Base-by-base conservation (phyloP, 1,284 basidiomycete species). In the Coniferiporia weirii region DNA sequence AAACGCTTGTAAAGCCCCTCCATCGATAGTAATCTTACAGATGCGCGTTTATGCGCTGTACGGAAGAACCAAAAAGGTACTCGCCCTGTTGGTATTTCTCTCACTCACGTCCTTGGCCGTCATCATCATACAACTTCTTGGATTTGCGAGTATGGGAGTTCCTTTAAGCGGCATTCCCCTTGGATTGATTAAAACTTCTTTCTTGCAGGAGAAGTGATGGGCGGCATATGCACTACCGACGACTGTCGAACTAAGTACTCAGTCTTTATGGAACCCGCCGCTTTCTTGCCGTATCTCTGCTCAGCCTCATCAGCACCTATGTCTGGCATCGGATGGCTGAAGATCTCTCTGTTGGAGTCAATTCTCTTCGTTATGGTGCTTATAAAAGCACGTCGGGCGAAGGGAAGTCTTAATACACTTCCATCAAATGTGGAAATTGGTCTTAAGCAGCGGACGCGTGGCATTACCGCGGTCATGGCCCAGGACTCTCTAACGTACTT, bases 31-130 rank as follows among this genome's bases (percentile, higher is more conserved):
- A 8, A 57, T 57, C 8, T 47, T 57, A 4, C 32, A 43, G 20
- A 51, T 51, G 56, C 48, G 50, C 4, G 57, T 53, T 2, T 59
- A 59, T 40, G 57, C 57, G 22, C n/a, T 59, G 8, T 59, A 53
- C 45, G 50, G 57, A 44, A 53, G 40, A 40, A 53, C 17, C 27
- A 59, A 47, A n/a, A 34, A 36, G 40, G n/a, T 59, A 3, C 44
- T 54, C 32, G 43, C 32, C n/a, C 19, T 53, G 4, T 46, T 58
- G 17, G 45, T 52, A 27, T 15, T 34, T 32, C n/a, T 52, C 19
- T 44, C 34, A 22, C 10, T 52, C 9, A 8, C 9, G n/a, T n/a
- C 43, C 13, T 22, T 52, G 6, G 15, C 15, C 1, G 51, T 52
- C 46, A 27, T 43, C 17, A 51, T 51, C 20, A 13, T 57, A 20